Evolutionary conservation across 2,329 filamentous ascomycete species (phyloP), one percentile per base, ranked within the genome.

Genomic region (Knufia petricola): DNA sequence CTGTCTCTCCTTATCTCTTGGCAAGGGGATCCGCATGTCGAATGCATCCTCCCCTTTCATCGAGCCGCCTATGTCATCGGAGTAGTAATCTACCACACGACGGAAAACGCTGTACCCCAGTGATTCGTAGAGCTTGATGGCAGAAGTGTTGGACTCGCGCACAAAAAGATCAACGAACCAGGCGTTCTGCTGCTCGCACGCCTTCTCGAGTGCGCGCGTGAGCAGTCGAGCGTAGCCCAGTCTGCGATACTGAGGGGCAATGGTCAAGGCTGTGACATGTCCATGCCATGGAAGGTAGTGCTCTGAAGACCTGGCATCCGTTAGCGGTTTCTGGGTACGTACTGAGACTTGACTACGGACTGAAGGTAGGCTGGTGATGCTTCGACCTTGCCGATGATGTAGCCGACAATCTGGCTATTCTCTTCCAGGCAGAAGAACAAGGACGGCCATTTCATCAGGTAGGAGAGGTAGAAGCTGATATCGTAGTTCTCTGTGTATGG

Each of bases 281-380:
- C 88, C 90, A 70, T 98, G 92, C 87, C 88, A 96, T n/a, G 90
- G 90, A n/a, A 95, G 83, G 69, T 94, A 94, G 69, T 95, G 88
- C 60, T 83, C 76, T 43, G 87, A 92, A 26, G 24, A 45, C 40
- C 55, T 56, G 26, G 36, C 7, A 4, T 8, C 13, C 4, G 6
- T 36, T 36, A 36, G 32, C 9, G n/a, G n/a, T n/a, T 36, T 6
- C 32, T 7, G 9, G 4, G 6, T 17, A 36, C 6, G 15, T n/a
- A n/a, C 32, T 13, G 40, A 45, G 21, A 24, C 21, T 19, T 6
- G 19, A 40, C 19, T 8, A 51, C 55, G 52, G 81, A 80, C 38
- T 85, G 74, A 13, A 85, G 84, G 48, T 87, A 94, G 55, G 87
- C 82, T 72, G 57, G 57, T 10, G 57, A 58, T 31, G 48, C 26